phyloP scores from a whole-genome alignment of 106 monocot species.

The Xerophyta viscosa region DNA sequence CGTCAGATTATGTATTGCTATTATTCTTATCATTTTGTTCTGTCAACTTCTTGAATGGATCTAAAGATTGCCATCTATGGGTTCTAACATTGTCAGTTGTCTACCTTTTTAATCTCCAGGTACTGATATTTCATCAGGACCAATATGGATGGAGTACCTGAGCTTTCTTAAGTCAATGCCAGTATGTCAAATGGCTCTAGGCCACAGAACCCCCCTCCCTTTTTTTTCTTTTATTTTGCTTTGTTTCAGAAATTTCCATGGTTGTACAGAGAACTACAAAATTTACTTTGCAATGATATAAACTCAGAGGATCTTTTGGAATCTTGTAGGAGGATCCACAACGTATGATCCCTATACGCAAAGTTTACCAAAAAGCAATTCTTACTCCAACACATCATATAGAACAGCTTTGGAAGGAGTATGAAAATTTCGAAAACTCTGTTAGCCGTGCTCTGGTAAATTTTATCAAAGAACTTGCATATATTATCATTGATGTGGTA shows the following conservation, averaged over 20 bases:
- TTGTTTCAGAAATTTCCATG: neutral
- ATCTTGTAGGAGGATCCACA: slow-evolving; percentile 69
- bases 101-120: slow-evolving; percentile 37
- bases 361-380: slow-evolving; percentile 85
- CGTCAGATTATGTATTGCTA: too few relatives aligned
- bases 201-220: too few relatives aligned
- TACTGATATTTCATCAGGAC: slow-evolving; percentile 81
- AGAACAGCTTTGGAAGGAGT: slow-evolving; percentile 97
- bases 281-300: too few relatives aligned
- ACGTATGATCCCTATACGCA: slow-evolving; percentile 82
- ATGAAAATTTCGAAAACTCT: slow-evolving; percentile 96
- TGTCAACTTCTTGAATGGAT: too few relatives aligned
- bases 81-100: too few relatives aligned
- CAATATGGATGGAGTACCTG: slow-evolving; percentile 96
- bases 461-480: too few relatives aligned
- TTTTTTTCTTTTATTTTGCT: slow-evolving; percentile 1
- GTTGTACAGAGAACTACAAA: too few relatives aligned
- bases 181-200: slow-evolving; percentile 29
- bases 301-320: neutral
- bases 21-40: too few relatives aligned
- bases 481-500: too few relatives aligned
- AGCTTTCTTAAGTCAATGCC: slow-evolving; percentile 85
- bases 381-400: slow-evolving; percentile 88
- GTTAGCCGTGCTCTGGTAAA: slow-evolving; percentile 88
- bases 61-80: too few relatives aligned